Base-by-base conservation (phyloP, 2,329 filamentous ascomycete genomes). In the Pseudogymnoascus sp. region DNA sequence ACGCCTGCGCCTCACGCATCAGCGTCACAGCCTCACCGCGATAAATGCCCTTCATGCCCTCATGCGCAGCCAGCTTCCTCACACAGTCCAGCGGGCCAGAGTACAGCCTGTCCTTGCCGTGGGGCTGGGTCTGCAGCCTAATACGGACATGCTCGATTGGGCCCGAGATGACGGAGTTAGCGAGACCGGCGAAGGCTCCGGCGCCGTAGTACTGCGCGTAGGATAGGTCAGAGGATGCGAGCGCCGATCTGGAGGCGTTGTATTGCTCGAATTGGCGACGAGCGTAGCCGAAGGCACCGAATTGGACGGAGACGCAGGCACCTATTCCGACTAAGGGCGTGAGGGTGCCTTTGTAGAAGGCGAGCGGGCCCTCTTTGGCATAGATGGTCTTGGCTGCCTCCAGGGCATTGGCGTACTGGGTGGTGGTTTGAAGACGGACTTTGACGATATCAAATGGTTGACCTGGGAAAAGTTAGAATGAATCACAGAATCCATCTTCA, bases 91-190 rank as follows among this genome's bases (percentile, higher is more conserved):
- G 75, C 0, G 95, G 95, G 0, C 95, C 95, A 29, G 73, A 74
- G 81, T 97, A 99, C 47, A 99, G 82, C 14, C 87, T 83, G 4
- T 76, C 83, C 0, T 86, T 84, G 62, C 91, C 92, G 78, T 97
- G 95, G 1, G 95, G 95, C 77, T 99, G 95, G 29, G 95, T 96
- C 79, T 99, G 95, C 67, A 99, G 81, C 21, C 95, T 85, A 77
- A 99, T 99, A 73, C 95, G 89, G 71, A 97, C 89, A 79, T 97
- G 95, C 80, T 99, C 95, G 73, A 97, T 97, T 10, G 95, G 95
- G 0, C 87, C 86, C 4, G 93, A 96, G 71, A 97, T 85, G 37
- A 89, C 83, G 1, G 88, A 90, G 81, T 99, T 99, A 73, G 93
- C 87, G 62, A 97, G 77, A 70, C 95, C 95, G 12, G 95, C 95